phyloP scores from a whole-genome alignment of 345 rosid species.

The Salix purpurea region DNA sequence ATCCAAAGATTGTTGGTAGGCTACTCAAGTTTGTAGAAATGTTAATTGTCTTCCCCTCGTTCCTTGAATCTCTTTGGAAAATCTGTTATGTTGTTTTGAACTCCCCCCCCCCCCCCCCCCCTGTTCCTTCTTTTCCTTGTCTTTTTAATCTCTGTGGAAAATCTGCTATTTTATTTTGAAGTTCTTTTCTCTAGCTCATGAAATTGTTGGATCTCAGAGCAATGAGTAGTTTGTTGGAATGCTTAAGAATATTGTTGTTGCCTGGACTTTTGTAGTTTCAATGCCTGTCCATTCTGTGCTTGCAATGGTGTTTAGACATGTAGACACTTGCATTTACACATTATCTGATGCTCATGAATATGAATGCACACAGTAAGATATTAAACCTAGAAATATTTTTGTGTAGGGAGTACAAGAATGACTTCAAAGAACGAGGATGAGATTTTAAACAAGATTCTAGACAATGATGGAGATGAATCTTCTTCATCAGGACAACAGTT shows the following conservation, averaged over 20 bases:
- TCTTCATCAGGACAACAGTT: conserved; percentile 39
- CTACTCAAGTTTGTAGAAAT: neutral
- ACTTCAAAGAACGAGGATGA: conserved; percentile 53
- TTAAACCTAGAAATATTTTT: conserved; percentile 5
- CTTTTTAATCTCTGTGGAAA: neutral
- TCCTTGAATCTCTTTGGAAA: neutral
- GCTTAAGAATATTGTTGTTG: neutral
- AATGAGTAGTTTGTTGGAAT: neutral
- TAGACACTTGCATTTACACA: neutral
- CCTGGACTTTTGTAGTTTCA: neutral
- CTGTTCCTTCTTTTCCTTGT: neutral
- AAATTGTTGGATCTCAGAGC: neutral
- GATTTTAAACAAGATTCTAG: conserved; percentile 62
- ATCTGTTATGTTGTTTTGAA: neutral
- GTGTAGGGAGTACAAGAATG: conserved; percentile 51
- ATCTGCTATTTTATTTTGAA: neutral
- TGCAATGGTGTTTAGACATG: neutral
- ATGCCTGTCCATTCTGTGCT: neutral
- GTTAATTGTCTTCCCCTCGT: neutral
- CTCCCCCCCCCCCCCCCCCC: neutral
- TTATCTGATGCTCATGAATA: neutral
- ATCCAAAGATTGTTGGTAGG: neutral
- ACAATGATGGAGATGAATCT: conserved; percentile 50
- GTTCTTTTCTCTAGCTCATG: neutral
- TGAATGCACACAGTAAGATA: neutral